Evolutionary conservation across 345 rosid species (phyloP).

Genomic region (Murraya koenigii): DNA sequence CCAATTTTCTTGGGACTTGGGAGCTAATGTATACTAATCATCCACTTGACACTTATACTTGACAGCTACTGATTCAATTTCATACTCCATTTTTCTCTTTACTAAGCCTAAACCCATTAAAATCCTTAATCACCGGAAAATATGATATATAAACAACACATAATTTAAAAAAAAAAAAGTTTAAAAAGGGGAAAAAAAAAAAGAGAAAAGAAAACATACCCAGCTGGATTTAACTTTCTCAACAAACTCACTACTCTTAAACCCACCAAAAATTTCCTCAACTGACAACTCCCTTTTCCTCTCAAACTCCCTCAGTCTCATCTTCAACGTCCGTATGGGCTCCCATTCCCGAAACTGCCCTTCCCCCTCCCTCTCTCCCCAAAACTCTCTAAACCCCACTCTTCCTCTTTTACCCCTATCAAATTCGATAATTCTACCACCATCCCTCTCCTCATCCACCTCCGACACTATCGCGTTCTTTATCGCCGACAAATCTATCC

Average conservation of each 20-base stretch:
- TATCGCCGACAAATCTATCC: slow-evolving; percentile 78
- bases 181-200: background rate
- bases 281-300: slow-evolving; percentile 51
- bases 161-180: background rate
- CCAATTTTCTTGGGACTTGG: background rate
- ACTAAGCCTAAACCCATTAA: background rate
- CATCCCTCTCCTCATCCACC: slow-evolving; percentile 36
- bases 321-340: slow-evolving; percentile 72
- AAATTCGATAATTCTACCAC: slow-evolving; percentile 41
- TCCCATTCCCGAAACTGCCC: slow-evolving; percentile 66
- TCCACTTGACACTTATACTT: background rate
- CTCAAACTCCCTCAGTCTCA: slow-evolving; percentile 75
- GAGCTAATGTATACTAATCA: background rate
- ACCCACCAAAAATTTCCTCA: slow-evolving; percentile 61
- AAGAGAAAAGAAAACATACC: slow-evolving; percentile 39
- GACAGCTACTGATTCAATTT: background rate
- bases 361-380: slow-evolving; percentile 40
- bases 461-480: slow-evolving; percentile 75
- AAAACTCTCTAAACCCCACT: slow-evolving; percentile 50
- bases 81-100: background rate
- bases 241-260: slow-evolving; percentile 69
- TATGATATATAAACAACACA: no score
- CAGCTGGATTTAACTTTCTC: slow-evolving; percentile 85
- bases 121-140: background rate
- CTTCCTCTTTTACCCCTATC: slow-evolving; percentile 47